Evolutionary conservation across 176 grass and related monocot species (phyloP).

Genomic region (Musa acuminata): DNA sequence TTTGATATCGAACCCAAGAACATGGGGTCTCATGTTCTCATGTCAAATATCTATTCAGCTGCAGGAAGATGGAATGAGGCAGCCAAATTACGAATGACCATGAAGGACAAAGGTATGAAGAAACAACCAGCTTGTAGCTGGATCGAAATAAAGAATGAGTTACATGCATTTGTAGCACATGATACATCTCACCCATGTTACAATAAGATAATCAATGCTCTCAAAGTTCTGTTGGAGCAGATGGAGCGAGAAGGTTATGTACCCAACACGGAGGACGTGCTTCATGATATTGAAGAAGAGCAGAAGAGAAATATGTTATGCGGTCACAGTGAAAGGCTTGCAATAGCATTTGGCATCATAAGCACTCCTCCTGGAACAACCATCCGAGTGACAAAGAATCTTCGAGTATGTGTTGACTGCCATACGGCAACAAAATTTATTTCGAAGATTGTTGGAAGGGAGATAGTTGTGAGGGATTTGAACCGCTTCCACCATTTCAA

Average conservation of each 20-base stretch:
- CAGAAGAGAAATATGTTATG: conserved; percentile 58
- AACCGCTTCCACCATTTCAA: conserved; percentile 65
- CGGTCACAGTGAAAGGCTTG: conserved; percentile 73
- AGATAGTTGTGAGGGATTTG: conserved; percentile 62
- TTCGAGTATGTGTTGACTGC: conserved; percentile 61
- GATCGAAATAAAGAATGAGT: conserved; percentile 57
- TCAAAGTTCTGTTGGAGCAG: conserved; percentile 45
- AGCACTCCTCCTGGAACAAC: conserved; percentile 53
- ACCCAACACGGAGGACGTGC: conserved; percentile 53
- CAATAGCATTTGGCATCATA: conserved; percentile 61
- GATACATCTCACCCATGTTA: conserved; percentile 62
- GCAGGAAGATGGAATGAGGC: conserved; percentile 64
- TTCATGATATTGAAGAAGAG: conserved; percentile 67
- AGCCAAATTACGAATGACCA: conserved; percentile 36
- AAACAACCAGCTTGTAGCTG: conserved; percentile 74
- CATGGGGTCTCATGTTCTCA: conserved; percentile 48
- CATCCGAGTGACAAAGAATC: conserved; percentile 58
- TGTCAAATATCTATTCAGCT: conserved; percentile 63
- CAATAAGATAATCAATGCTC: conserved; percentile 38
- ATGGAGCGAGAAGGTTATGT: conserved; percentile 53
- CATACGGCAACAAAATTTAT: conserved; percentile 51
- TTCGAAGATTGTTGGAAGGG: conserved; percentile 48
- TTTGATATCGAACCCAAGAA: conserved; percentile 52
- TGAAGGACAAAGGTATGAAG: conserved; percentile 54
- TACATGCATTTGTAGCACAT: conserved; percentile 55